These are phyloP conservation scores for Argentina anserina DNA, from an alignment of 306 rosid species.

Conservation along the genomic window DNA sequence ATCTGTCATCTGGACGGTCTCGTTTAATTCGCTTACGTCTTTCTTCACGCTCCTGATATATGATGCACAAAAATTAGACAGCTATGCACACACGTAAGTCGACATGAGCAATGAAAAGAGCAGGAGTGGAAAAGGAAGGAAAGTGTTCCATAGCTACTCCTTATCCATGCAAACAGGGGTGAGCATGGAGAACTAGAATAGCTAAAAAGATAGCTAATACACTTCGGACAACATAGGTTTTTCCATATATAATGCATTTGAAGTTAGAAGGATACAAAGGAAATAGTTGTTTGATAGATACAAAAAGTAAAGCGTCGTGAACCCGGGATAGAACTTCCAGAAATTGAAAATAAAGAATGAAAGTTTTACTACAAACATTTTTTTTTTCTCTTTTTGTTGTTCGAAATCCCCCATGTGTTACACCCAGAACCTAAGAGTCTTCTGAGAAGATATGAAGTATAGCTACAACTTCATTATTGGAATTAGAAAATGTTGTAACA, in stretches of 20 bases:
- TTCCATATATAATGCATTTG: not conserved
- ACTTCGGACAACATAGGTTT: not conserved
- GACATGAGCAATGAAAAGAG: not conserved
- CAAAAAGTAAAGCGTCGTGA: not conserved
- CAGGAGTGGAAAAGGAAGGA: not conserved
- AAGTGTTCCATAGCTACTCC: not conserved
- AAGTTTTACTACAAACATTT: not conserved
- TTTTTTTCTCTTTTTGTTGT: not conserved
- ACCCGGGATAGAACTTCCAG: not conserved
- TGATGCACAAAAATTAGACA: conserved; percentile 23
- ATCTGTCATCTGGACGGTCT: conserved; percentile 80
- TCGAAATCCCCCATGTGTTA: not conserved
- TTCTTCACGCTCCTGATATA: conserved; percentile 92
- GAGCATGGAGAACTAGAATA: not conserved
- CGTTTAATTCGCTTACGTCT: conserved; percentile 76
- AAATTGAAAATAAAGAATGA: not conserved
- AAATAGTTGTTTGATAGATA: not conserved
- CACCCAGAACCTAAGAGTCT: not conserved
- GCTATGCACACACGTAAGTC: conserved; percentile 11
- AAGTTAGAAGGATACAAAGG: not conserved
- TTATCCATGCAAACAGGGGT: not conserved
- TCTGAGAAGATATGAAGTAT: not conserved
- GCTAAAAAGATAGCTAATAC: not conserved
- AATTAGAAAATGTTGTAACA: not conserved
- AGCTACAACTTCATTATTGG: not conserved